phyloP scores from a whole-genome alignment of 768 basidiomycete species.

The Termitomyces heimii region DNA sequence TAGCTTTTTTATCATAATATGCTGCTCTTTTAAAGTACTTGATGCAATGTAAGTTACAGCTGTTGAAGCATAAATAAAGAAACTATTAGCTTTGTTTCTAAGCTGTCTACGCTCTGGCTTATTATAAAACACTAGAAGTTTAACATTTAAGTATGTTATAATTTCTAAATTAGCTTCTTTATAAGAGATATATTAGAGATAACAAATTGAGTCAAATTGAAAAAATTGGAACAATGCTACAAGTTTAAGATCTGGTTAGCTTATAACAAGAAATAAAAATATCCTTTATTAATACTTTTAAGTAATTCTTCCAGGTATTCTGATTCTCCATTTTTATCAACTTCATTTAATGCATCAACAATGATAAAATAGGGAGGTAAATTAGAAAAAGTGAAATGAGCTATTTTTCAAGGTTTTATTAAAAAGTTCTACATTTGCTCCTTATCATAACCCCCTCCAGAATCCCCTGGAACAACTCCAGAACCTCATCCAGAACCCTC shows the following conservation, averaged over 20 bases:
- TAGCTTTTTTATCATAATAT: neutral
- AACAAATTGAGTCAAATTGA: slow-evolving; percentile 11
- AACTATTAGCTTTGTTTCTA: neutral
- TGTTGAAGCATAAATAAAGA: neutral
- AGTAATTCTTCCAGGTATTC: slow-evolving; percentile 1
- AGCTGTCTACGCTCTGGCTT: neutral
- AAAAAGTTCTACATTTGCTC: slow-evolving; percentile 14
- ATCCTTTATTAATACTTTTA: neutral
- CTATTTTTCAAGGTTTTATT: neutral
- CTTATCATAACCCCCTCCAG: too few species aligned
- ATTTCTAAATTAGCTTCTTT: neutral
- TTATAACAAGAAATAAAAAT: slow-evolving; percentile 9
- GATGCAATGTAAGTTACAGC: neutral
- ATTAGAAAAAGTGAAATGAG: neutral
- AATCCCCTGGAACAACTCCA: too few species aligned
- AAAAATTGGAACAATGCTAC: slow-evolving; percentile 13
- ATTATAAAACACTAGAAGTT: neutral
- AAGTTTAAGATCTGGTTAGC: slow-evolving; percentile 11
- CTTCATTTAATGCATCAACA: too few species aligned
- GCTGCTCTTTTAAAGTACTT: neutral
- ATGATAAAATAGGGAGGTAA: too few species aligned
- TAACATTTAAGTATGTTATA: neutral
- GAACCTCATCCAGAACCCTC: too few species aligned
- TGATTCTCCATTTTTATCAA: too few species aligned
- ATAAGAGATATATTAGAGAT: slow-evolving; percentile 3